These are phyloP conservation scores for Mallotus japonicus DNA, from an alignment of 441 rosid genomes.

Conservation along the genomic window DNA sequence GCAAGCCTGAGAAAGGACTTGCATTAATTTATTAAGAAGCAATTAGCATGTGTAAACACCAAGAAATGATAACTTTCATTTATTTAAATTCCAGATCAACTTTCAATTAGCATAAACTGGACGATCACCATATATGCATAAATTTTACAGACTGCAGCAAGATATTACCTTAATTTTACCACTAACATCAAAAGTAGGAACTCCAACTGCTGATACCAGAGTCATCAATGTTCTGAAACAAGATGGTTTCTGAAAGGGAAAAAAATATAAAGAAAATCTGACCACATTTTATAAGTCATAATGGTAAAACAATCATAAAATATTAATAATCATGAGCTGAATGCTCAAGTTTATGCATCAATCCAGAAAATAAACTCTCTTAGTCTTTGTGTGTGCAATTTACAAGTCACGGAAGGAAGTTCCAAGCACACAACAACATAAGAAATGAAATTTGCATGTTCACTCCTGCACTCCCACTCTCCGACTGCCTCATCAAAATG, in stretches of 20 bases:
- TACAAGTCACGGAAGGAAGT: not conserved
- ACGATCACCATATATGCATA: constrained; percentile 13
- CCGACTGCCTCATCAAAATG: not conserved
- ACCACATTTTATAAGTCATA: not conserved
- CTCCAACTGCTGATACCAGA: constrained; percentile 64
- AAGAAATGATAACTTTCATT: not conserved
- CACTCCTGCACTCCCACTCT: not conserved
- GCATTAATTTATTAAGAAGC: not conserved
- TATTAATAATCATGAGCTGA: not conserved
- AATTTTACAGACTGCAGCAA: constrained; percentile 20
- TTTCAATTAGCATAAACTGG: constrained; percentile 4
- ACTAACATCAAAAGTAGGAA: constrained; percentile 44
- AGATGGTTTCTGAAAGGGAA: constrained; percentile 51
- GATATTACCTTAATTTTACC: constrained; percentile 62
- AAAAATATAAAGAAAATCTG: constrained; percentile 15
- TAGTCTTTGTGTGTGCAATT: not conserved
- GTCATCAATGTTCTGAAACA: constrained; percentile 61
- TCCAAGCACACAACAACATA: not conserved
- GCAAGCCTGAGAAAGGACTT: not conserved
- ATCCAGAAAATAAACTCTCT: not conserved
- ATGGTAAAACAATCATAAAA: not conserved
- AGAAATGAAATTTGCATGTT: not conserved
- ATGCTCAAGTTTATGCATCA: constrained; percentile 1
- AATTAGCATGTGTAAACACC: not conserved
- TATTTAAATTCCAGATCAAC: not conserved